Base-by-base conservation (phyloP, 441 rosid species). In the Erysimum cheiri region DNA sequence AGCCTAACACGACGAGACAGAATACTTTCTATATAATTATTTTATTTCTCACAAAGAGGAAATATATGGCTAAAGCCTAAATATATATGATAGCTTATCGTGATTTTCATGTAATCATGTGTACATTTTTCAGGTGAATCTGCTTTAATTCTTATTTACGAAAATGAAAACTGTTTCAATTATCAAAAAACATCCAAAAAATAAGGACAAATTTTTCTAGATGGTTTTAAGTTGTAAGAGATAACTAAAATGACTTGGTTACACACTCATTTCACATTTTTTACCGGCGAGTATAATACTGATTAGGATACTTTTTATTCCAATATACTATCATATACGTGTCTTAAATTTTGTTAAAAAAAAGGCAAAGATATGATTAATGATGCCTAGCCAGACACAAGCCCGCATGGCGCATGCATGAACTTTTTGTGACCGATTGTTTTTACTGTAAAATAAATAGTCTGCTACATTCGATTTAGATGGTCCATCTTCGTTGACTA, bases 131-230 rank as follows among this genome's bases (percentile, higher is more conserved):
- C 28, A 57, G 36, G 47, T 33, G 46, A 57, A 46, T 15, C 47
- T 49, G 12, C 65, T 69, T 69, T 36, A 69, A 47, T 47, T 69
- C 9, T 69, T 35, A 36, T 58, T 59, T 47, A 69, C 65, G 39
- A 24, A 69, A 69, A 35, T 57, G 39, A 46, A 46, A 39, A 3
- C 29, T 69, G 9, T 29, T 29, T 12, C 17, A 29, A 3, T 52
- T 52, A 13, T 28, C 36, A 29, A 19, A 7, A 52, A 28, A 28
- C 10, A 12, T 5, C 17, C 10, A 7, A 52, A 52, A 50, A 53
- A 19, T 15, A 3, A 47, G 19, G 26, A 47, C 8, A 9, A 17
- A 1, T 46, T 19, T 52, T 50, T 28, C 11, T 53, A 14, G 36
- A 29, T 53, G 36, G 6, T 53, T 52, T 52, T 22, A 12, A 24